Evolutionary conservation across 495 filamentous ascomycete species (phyloP).

Genomic region (Lasiosphaeria miniovina): DNA sequence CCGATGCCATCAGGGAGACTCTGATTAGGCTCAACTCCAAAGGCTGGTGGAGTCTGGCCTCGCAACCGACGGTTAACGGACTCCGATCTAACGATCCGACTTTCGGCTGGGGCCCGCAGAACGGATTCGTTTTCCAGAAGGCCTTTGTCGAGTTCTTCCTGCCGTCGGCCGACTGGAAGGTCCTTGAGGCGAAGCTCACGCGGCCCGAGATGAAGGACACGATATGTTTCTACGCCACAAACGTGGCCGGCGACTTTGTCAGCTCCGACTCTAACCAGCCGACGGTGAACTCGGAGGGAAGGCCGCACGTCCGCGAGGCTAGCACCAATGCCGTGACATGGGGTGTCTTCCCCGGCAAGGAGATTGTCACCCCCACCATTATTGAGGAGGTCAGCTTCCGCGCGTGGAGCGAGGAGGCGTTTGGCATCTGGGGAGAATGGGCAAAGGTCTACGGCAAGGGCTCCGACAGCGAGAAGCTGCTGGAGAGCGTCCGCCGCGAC

Average conservation of each 20-base stretch:
- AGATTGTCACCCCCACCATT: conserved; percentile 96
- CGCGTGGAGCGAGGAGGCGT: conserved; percentile 95
- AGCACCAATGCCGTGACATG: conserved; percentile 92
- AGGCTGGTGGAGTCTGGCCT: conserved; percentile 95
- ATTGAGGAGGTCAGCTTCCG: conserved; percentile 95
- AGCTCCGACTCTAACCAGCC: conserved; percentile 51
- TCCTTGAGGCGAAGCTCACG: conserved; percentile 59
- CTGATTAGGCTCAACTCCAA: conserved; percentile 73
- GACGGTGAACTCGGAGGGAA: conserved; percentile 11
- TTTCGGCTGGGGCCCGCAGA: conserved; percentile 91
- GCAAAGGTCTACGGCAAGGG: conserved; percentile 71
- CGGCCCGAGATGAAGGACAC: conserved; percentile 53
- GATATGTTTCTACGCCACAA: conserved; percentile 83
- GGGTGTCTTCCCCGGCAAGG: conserved; percentile 93
- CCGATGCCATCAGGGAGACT: conserved; percentile 67
- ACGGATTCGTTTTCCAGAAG: conserved; percentile 97
- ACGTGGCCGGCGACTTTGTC: conserved; percentile 65
- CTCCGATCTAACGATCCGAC: conserved; percentile 68
- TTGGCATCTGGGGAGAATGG: conserved; percentile 94
- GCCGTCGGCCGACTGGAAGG: conserved; percentile 63
- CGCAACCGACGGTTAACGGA: conserved; percentile 93
- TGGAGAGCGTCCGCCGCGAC: conserved; percentile 63
- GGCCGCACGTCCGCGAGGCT: conserved; percentile 38
- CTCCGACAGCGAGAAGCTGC: conserved; percentile 61
- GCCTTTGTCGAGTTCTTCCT: conserved; percentile 96